phyloP scores from a whole-genome alignment of 441 rosid genomes.

The Erysimum cheiri region DNA sequence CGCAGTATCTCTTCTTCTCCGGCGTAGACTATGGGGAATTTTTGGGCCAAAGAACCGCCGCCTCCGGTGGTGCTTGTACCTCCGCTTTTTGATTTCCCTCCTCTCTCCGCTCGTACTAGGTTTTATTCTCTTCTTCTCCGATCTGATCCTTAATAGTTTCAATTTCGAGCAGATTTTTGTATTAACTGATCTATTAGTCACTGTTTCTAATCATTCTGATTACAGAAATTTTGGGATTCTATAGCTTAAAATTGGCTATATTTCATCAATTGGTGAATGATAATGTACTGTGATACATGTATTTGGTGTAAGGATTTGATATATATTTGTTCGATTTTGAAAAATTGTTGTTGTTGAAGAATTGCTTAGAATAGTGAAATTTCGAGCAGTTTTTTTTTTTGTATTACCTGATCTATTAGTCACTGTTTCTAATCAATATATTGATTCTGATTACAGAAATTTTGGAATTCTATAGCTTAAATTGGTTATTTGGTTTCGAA shows the following conservation, averaged over 20 bases:
- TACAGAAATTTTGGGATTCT: background rate
- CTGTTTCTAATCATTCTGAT: background rate
- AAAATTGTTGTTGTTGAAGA: too few species aligned
- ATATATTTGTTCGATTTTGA: background rate
- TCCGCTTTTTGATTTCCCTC: conserved; percentile 92
- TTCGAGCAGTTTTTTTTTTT: too few species aligned
- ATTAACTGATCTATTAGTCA: background rate
- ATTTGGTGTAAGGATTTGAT: too few species aligned
- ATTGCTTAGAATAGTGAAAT: too few species aligned
- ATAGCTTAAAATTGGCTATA: background rate
- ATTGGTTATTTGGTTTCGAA: too few species aligned
- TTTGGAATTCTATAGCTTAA: too few species aligned
- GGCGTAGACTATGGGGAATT: conserved; percentile 62
- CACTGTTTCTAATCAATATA: background rate
- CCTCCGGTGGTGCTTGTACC: conserved; percentile 94
- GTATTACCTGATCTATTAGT: background rate
- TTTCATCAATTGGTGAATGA: too few species aligned
- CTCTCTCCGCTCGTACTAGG: conserved; percentile 89
- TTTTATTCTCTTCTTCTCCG: conserved; percentile 17
- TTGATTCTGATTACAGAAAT: background rate
- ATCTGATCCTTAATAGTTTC: background rate
- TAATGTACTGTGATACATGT: too few species aligned
- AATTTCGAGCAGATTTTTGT: too few species aligned
- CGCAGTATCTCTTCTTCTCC: background rate
- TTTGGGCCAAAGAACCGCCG: conserved; percentile 64